Percentiles rank a stretch among this genome's conserved stretches.
Evolutionary conservation across 495 filamentous ascomycete genomes (phyloP).

Genomic region (Xylaria longipes): DNA sequence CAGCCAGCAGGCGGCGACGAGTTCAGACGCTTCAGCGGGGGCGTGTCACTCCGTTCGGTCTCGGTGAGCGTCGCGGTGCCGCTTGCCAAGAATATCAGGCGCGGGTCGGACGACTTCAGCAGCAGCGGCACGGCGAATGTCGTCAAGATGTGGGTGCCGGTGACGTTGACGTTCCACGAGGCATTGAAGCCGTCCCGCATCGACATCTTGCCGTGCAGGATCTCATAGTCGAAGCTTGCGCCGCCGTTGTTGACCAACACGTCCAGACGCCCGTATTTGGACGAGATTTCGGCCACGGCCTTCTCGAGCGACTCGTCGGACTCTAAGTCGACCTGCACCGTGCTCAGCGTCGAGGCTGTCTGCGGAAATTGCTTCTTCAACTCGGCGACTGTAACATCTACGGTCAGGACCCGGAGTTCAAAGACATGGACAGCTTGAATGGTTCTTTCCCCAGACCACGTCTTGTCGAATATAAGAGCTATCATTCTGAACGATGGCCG

Average conservation of each 20-base stretch:
- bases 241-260: slow-evolving; percentile 62
- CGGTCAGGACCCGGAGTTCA: not conserved
- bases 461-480: not conserved
- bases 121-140: slow-evolving; percentile 53
- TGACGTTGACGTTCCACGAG: slow-evolving; percentile 58
- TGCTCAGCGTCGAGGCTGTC: slow-evolving; percentile 42
- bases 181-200: slow-evolving; percentile 53
- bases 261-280: slow-evolving; percentile 54
- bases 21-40: slow-evolving; percentile 37
- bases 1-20: slow-evolving; percentile 51
- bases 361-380: slow-evolving; percentile 46
- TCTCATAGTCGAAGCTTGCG: slow-evolving; percentile 44
- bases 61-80: slow-evolving; percentile 55
- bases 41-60: slow-evolving; percentile 35
- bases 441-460: not conserved
- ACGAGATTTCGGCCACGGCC: slow-evolving; percentile 43
- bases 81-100: slow-evolving; percentile 58
- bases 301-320: slow-evolving; percentile 58
- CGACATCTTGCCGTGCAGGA: slow-evolving; percentile 33
- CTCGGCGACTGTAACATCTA: slow-evolving; percentile 22
- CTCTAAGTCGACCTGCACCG: slow-evolving; percentile 57
- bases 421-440: not conserved
- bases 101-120: slow-evolving; percentile 49
- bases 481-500: not conserved
- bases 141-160: slow-evolving; percentile 57